Conservation (phyloP, 176 grass and related monocot species). For the Carex myosuroides region DNA sequence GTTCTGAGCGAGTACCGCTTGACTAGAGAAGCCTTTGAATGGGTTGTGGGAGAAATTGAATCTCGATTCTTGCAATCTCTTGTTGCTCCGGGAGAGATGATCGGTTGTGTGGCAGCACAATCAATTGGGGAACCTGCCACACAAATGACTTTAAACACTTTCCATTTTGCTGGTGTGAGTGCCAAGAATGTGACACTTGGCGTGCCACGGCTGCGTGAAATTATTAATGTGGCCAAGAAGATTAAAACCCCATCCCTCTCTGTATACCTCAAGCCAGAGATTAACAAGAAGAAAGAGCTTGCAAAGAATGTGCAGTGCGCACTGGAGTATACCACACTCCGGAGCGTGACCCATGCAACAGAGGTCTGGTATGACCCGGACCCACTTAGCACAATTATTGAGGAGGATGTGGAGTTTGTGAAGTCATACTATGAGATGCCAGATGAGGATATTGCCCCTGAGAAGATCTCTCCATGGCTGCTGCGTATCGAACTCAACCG, state of each 20-base stretch:
- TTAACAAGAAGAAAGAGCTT: slow-evolving; percentile 78
- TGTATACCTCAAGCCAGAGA: slow-evolving; percentile 77
- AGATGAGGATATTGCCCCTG: slow-evolving; percentile 81
- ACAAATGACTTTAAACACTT: slow-evolving; percentile 96
- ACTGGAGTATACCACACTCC: slow-evolving; percentile 87
- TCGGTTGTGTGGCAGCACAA: slow-evolving; percentile 97
- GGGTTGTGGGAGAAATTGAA: slow-evolving; percentile 95
- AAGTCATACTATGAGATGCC: slow-evolving; percentile 97
- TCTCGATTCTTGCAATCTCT: slow-evolving; percentile 90
- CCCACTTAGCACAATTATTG: slow-evolving; percentile 79
- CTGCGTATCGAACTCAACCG: slow-evolving; percentile 91
- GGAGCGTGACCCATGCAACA: slow-evolving; percentile 95
- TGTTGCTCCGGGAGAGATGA: slow-evolving; percentile 96
- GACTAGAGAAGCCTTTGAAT: slow-evolving; percentile 98
- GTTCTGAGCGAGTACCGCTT: slow-evolving; percentile 90
- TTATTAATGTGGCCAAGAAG: slow-evolving; percentile 99
- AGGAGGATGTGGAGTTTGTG: slow-evolving; percentile 95
- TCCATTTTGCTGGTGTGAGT: slow-evolving; percentile 99
- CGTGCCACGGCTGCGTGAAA: slow-evolving; percentile 92
- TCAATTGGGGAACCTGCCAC: slow-evolving; percentile 95
- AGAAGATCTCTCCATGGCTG: slow-evolving; percentile 95
- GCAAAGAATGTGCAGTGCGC: slow-evolving; percentile 99
- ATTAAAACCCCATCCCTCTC: slow-evolving; percentile 92
- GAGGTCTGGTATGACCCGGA: slow-evolving; percentile 98
- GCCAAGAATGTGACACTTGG: slow-evolving; percentile 99